Evolutionary conservation across 2,329 filamentous ascomycete genomes (phyloP).

Genomic region (Colletotrichum lini): DNA sequence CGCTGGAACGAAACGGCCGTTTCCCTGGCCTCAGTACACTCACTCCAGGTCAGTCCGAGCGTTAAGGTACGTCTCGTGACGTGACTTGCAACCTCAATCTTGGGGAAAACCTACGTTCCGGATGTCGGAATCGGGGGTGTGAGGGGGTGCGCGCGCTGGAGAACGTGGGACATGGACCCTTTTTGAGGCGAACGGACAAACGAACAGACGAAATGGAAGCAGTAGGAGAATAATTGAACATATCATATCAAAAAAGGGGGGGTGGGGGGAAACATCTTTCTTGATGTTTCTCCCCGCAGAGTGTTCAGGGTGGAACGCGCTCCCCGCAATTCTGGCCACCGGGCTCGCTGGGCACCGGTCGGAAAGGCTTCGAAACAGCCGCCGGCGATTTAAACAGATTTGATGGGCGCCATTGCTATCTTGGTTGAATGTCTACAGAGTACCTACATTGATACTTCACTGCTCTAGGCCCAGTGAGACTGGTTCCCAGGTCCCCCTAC

Average conservation of each 20-base stretch:
- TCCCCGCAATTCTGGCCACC: slow-evolving; percentile 5
- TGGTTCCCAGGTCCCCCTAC: background rate
- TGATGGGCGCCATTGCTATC: background rate
- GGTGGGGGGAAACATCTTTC: background rate
- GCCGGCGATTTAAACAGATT: background rate
- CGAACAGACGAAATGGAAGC: slow-evolving; percentile 1
- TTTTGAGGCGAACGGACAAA: slow-evolving; percentile 1
- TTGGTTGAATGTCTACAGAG: background rate
- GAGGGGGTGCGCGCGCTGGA: background rate
- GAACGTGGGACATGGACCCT: slow-evolving; percentile 1
- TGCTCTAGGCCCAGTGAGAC: background rate
- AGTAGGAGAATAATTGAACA: background rate
- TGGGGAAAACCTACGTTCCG: background rate
- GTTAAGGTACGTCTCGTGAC: background rate
- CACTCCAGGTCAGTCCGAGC: background rate
- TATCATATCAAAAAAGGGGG: background rate
- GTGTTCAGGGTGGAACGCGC: background rate
- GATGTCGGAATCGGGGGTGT: background rate
- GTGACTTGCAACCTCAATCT: slow-evolving; percentile 3
- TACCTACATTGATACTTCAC: no score
- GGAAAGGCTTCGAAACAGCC: slow-evolving; percentile 3
- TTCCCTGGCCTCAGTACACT: background rate
- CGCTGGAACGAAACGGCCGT: background rate
- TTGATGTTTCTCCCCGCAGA: background rate
- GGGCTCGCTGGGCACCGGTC: background rate